Base-by-base conservation (phyloP, 225 moss, liverwort and hornwort species). In the Asterella californica region DNA sequence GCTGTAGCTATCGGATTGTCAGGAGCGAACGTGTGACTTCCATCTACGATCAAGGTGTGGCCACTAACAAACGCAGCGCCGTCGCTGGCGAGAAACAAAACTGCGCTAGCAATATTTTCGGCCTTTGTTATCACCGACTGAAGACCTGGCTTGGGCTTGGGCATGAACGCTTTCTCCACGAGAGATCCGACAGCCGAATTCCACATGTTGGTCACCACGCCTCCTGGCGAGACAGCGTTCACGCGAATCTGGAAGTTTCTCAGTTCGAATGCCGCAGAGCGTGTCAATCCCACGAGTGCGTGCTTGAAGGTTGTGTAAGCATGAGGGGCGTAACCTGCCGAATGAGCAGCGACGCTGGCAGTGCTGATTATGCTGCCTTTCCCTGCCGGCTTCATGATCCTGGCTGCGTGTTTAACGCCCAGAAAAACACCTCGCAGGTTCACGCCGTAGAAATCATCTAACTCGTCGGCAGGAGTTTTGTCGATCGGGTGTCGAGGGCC, bases 231-330 rank as follows among this genome's bases (percentile, higher is more conserved):
- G 46, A 84, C 2, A 12, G 15, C 36, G 53, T 80, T 84, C 59
- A 84, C 80, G n/a, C 80, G 24, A n/a, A 84, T 84, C 55, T 79
- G 75, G 62, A 76, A 76, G 37, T 77, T 63, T 27, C 76, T 49
- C 14, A 84, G 70, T 21, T 72, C 57, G 21, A 15, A 71, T 2
- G 80, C 80, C 14, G 76, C 80, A 7, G 62, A 11, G 32, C 63
- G 54, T 1, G 80, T 77, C 36, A 83, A 15, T 0, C 70, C 76
- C 2, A 75, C 32, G 47, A 70, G 48, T 32, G 69, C 60, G 25
- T 34, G 61, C 54, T 80, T 77, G 18, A 29, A 57, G 70, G 76
- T 72, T 29, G 50, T 77, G 77, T 77, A 80, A 46, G n/a, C 79
- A 14, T 15, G 79, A 66, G 38, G 45, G 7, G 12, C 25, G 0